Evolutionary conservation across 2,329 filamentous ascomycete genomes (phyloP).

Genomic region (Chaetomium sp.): DNA sequence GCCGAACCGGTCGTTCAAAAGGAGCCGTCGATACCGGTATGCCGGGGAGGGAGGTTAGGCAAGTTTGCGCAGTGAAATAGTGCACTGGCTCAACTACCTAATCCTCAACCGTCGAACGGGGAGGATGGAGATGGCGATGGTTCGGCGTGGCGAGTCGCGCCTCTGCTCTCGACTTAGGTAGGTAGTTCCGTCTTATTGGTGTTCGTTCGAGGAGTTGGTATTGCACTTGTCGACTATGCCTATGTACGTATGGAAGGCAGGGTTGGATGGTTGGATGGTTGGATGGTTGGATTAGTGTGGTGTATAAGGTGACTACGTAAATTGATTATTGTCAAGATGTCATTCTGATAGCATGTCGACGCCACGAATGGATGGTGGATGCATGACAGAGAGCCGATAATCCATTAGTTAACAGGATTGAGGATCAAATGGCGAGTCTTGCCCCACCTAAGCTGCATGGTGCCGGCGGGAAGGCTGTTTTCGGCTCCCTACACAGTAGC

Average conservation of each 20-base stretch:
- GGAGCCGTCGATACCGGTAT: neutral
- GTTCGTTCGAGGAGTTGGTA: neutral
- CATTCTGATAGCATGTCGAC: neutral
- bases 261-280: neutral
- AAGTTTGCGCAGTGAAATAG: neutral
- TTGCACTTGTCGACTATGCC: neutral
- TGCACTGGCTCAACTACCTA: neutral
- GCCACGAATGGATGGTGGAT: neutral
- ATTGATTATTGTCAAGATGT: neutral
- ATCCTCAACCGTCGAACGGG: neutral
- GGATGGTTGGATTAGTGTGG: neutral
- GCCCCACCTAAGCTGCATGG: conserved; percentile 3
- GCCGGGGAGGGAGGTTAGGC: neutral
- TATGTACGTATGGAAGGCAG: neutral
- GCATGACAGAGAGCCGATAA: neutral
- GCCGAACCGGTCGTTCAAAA: neutral
- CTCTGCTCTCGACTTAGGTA: neutral
- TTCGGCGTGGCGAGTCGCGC: neutral
- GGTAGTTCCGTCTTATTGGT: neutral
- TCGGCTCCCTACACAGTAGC: neutral
- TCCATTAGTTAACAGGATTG: neutral
- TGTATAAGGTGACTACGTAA: neutral
- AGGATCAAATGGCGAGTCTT: neutral
- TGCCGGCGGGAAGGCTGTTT: conserved; percentile 1
- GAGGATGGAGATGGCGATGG: neutral